Base-by-base conservation (phyloP, 768 basidiomycete genomes). In the Cytidiella melzeri region DNA sequence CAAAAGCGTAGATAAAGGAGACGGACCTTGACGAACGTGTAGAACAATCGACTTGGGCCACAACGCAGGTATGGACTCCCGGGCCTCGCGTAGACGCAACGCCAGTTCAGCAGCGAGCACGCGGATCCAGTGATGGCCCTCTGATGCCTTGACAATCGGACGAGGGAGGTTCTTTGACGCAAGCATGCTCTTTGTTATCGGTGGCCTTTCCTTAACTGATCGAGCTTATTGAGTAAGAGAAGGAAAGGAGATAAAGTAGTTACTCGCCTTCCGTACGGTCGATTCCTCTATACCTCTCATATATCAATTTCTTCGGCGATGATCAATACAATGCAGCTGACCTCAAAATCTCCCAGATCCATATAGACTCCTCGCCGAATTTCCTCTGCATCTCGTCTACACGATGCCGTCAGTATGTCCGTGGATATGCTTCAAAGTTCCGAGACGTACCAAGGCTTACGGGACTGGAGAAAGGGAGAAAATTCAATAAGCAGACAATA, bases 1-100 rank as follows among this genome's bases (percentile, higher is more conserved):
- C 37, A n/a, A 38, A 11, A 47, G 4, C 2, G 38, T 47, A 13
- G 36, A 36, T 9, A 21, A 24, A 21, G 41, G 25, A 30, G 11
- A 50, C 61, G 51, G 47, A 79, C 92, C 85, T 73, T 84, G 83
- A 24, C 87, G 74, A 24, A 81, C 76, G 55, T 84, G 81, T 26
- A 99, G 67, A 15, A 87, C 91, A 40, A 99, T 72, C 0, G 88
- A 87, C 67, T 91, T 98, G 0, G 96, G 96, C 96, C 95, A 95
- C 6, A 91, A 59, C 38, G 83, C 84, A 0, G 87, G 82, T 12
- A 77, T 76, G 1, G 69, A 67, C 51, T 85, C 77, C 2, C 96
- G 72, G 1, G 88, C 89, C 50, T 97, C 92, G 27, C 79, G 82
- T 27, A 99, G 72, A 42, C 96, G 75, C 7, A 94, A 72, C 5